Percentiles rank a stretch among this genome's conserved stretches.
Conservation (phyloP, 2,329 filamentous ascomycete species). For the Colletotrichum sublineola region DNA sequence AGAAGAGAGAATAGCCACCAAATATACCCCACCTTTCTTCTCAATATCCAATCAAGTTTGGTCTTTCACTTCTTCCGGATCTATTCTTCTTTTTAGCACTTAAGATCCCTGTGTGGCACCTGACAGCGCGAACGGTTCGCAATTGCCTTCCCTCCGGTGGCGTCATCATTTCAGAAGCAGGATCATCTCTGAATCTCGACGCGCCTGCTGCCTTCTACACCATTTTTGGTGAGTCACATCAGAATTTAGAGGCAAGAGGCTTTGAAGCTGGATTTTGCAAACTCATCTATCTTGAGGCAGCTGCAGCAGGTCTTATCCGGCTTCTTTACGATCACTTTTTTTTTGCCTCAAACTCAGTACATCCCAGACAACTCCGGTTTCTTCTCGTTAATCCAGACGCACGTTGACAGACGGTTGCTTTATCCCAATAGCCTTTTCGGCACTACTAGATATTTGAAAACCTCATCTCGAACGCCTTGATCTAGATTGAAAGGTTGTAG, state of each 20-base stretch:
- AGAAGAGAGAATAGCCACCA: background rate
- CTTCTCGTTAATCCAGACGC: background rate
- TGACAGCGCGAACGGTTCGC: conserved; percentile 35
- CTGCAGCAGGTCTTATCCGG: background rate
- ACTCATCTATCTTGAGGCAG: background rate
- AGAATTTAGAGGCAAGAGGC: background rate
- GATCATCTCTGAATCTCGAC: background rate
- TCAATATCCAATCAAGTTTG: conserved; percentile 11
- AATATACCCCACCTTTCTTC: background rate
- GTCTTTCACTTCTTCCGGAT: background rate
- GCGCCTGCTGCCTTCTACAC: conserved; percentile 15
- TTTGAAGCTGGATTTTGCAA: background rate
- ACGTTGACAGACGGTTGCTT: background rate
- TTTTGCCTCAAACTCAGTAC: background rate
- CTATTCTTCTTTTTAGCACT: conserved; percentile 7
- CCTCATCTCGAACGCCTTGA: background rate
- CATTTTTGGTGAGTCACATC: conserved; percentile 3
- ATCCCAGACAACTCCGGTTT: too few relatives aligned
- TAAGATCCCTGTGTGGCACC: conserved; percentile 35
- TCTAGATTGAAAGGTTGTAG: background rate
- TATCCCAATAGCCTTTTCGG: background rate
- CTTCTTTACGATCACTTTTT: background rate
- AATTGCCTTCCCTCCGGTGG: conserved; percentile 34
- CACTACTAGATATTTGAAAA: too few relatives aligned
- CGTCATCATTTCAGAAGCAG: conserved; percentile 29